A percentile compares a stretch with the other conserved stretches of the same genome.
These are phyloP conservation scores for Fusarium falciforme DNA, from an alignment of 2,329 filamentous ascomycete species.

Conservation along the genomic window DNA sequence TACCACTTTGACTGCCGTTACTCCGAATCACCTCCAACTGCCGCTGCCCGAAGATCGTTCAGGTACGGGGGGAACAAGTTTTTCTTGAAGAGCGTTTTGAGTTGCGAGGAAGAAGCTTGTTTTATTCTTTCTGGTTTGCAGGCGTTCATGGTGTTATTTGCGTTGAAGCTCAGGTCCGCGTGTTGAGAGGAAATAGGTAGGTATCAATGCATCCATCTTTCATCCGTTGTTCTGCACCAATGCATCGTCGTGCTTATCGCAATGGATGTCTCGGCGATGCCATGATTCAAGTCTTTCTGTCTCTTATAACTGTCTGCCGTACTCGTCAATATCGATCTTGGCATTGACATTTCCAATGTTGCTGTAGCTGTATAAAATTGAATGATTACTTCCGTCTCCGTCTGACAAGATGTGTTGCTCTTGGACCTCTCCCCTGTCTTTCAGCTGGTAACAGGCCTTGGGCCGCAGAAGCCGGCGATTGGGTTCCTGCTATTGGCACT, in stretches of 20 bases:
- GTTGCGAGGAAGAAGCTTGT: background rate
- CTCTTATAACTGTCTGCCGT: background rate
- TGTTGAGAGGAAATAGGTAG: background rate
- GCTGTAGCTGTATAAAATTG: background rate
- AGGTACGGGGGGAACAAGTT: constrained; percentile 21
- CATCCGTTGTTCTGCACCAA: background rate
- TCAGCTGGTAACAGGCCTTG: background rate
- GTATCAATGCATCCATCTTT: background rate
- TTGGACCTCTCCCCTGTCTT: background rate
- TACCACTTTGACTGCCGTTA: constrained; percentile 20
- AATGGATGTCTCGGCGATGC: background rate
- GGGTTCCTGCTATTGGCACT: constrained; percentile 9
- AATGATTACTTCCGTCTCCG: background rate
- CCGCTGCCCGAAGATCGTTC: constrained; percentile 15
- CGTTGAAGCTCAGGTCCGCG: background rate
- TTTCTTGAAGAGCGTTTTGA: background rate
- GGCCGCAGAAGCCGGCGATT: background rate
- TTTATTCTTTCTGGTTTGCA: constrained; percentile 11
- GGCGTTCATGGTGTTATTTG: constrained; percentile 11
- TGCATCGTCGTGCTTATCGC: background rate
- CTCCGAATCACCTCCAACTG: constrained; percentile 19
- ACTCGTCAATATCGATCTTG: background rate
- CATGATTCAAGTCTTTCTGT: background rate
- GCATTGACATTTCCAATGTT: background rate
- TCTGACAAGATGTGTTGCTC: background rate